phyloP scores from a whole-genome alignment of 495 filamentous ascomycete genomes.

The Daldinia decipiens region DNA sequence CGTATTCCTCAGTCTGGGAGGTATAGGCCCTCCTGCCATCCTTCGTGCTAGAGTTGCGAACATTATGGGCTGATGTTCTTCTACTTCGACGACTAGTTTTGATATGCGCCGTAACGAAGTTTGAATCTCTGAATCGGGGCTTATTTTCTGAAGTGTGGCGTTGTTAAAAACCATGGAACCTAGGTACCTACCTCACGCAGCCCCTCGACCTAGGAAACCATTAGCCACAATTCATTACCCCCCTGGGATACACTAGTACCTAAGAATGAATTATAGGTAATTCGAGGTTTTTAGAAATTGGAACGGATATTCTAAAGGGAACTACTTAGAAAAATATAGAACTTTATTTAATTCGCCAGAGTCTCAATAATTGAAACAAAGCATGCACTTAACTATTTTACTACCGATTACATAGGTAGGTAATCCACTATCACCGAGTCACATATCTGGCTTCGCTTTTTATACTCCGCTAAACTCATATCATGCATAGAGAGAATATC shows the following conservation, averaged over 20 bases:
- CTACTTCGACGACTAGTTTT: not conserved
- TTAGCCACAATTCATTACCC: slow-evolving; percentile 4
- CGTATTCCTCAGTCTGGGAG: slow-evolving; percentile 27
- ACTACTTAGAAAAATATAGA: no score
- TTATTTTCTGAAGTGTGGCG: slow-evolving; percentile 28
- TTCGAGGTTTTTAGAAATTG: no score
- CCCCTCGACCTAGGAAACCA: not conserved
- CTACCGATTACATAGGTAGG: no score
- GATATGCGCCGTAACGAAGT: slow-evolving; percentile 15
- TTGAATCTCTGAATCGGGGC: slow-evolving; percentile 8
- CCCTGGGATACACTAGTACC: no score
- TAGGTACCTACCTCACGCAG: no score
- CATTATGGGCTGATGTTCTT: slow-evolving; percentile 47
- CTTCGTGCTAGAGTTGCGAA: slow-evolving; percentile 57
- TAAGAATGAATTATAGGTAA: no score
- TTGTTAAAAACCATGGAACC: not conserved
- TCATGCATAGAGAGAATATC: no score
- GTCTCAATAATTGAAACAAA: no score
- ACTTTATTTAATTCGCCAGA: no score
- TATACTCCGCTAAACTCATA: not conserved
- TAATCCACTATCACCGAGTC: not conserved
- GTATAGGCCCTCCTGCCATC: slow-evolving; percentile 41
- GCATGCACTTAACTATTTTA: no score
- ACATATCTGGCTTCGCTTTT: not conserved
- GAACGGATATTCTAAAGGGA: no score